Conservation (phyloP, 2,329 filamentous ascomycete species). For the Phoma sp. region DNA sequence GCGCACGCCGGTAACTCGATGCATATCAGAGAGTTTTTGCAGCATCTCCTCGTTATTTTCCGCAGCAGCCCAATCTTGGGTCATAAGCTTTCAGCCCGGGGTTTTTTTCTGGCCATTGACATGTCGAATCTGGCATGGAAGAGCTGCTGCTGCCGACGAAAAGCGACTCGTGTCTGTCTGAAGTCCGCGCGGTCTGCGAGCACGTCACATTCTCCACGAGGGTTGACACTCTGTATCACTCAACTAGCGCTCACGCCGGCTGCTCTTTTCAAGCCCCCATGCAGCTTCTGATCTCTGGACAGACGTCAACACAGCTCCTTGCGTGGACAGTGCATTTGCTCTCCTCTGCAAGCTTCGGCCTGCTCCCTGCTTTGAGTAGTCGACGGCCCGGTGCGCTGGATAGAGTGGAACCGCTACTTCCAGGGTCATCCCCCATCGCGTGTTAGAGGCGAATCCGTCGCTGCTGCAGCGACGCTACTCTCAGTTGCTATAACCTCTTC, state of each 20-base stretch:
- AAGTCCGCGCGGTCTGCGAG: constrained; percentile 18
- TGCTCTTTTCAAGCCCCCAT: constrained; percentile 38
- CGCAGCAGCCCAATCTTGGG: constrained; percentile 34
- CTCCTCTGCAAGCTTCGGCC: constrained; percentile 31
- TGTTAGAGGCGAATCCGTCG: constrained; percentile 37
- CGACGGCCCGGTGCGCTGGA: constrained; percentile 36
- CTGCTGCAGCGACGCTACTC: constrained; percentile 40
- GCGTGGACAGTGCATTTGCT: constrained; percentile 36
- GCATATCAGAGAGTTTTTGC: constrained; percentile 31
- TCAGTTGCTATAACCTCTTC: constrained; percentile 41
- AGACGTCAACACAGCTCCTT: constrained; percentile 36
- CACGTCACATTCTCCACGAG: constrained; percentile 35
- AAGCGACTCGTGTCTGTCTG: constrained; percentile 30
- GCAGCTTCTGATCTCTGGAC: constrained; percentile 30
- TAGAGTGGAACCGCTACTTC: constrained; percentile 34
- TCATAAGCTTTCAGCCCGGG: constrained; percentile 28
- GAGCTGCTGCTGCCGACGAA: constrained; percentile 26
- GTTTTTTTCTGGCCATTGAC: constrained; percentile 33
- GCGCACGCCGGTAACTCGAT: constrained; percentile 26
- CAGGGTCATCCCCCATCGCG: constrained; percentile 39
- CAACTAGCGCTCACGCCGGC: constrained; percentile 41
- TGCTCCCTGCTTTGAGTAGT: constrained; percentile 41
- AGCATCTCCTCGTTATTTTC: constrained; percentile 29
- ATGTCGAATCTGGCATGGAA: constrained; percentile 22
- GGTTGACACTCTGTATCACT: constrained; percentile 34